phyloP scores from a whole-genome alignment of 2,329 filamentous ascomycete genomes.

The Pyrenochaeta sp. region DNA sequence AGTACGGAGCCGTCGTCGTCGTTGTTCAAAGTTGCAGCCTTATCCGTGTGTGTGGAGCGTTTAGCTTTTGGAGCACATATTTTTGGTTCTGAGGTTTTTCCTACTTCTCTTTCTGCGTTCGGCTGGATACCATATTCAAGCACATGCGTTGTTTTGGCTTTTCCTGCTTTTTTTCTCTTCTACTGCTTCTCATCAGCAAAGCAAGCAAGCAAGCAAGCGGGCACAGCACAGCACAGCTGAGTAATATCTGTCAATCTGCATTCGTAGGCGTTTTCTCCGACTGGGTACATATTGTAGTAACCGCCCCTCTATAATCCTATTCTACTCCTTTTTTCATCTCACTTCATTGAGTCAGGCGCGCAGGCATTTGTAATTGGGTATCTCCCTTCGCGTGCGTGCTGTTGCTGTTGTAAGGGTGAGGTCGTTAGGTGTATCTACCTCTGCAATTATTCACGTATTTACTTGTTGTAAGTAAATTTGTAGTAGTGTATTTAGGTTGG shows the following conservation, averaged over 20 bases:
- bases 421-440: too few species aligned
- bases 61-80: not conserved
- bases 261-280: not conserved
- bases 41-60: too few species aligned
- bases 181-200: not conserved
- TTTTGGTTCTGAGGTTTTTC: not conserved
- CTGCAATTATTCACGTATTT: too few species aligned
- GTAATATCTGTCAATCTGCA: not conserved
- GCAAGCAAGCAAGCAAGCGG: not conserved
- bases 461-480: too few species aligned
- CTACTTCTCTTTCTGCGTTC: not conserved
- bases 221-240: not conserved
- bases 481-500: too few species aligned
- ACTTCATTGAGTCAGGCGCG: too few species aligned
- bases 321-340: not conserved
- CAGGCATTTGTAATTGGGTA: not conserved
- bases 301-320: not conserved
- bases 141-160: not conserved
- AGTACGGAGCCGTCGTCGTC: too few species aligned
- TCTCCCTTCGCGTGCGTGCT: too few species aligned
- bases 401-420: too few species aligned
- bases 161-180: not conserved
- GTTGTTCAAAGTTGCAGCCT: too few species aligned
- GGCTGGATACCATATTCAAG: not conserved
- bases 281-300: too few species aligned